Evolutionary conservation across 2,329 filamentous ascomycete species (phyloP).

Genomic region (Thermoascus crustaceus): DNA sequence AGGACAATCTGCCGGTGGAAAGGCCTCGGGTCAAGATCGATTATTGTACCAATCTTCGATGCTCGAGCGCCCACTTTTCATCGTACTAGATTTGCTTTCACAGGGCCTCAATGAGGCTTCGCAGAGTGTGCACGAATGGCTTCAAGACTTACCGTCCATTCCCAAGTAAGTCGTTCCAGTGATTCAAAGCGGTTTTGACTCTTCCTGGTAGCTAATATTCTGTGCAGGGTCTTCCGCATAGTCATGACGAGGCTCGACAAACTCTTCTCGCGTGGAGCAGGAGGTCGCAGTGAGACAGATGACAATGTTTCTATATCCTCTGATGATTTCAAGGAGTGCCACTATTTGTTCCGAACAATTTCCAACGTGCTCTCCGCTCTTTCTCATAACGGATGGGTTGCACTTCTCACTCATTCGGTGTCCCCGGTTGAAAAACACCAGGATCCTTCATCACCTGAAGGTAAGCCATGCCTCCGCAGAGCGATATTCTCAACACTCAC

Average conservation of each 20-base stretch:
- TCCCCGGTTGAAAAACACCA: conserved; percentile 41
- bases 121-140: conserved; percentile 71
- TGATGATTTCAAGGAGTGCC: conserved; percentile 65
- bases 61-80: conserved; percentile 70
- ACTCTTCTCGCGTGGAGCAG: conserved; percentile 18
- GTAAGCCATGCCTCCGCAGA: conserved; percentile 19
- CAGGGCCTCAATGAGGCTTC: conserved; percentile 67
- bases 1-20: conserved; percentile 7
- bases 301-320: conserved; percentile 37
- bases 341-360: conserved; percentile 70
- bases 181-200: not conserved
- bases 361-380: conserved; percentile 63
- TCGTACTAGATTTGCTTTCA: conserved; percentile 69
- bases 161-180: conserved; percentile 35
- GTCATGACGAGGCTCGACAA: conserved; percentile 27
- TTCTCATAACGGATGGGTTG: conserved; percentile 61
- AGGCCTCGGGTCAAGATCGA: conserved; percentile 16
- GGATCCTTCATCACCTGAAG: conserved; percentile 42
- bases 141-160: conserved; percentile 51
- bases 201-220: conserved; percentile 6
- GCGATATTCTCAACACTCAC: conserved; percentile 3
- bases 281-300: conserved; percentile 11
- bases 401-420: conserved; percentile 57
- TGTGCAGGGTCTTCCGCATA: conserved; percentile 28
- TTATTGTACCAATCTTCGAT: conserved; percentile 46